These are phyloP conservation scores for Blastomyces silverae DNA, from an alignment of 2,329 filamentous ascomycete species.

Conservation along the genomic window DNA sequence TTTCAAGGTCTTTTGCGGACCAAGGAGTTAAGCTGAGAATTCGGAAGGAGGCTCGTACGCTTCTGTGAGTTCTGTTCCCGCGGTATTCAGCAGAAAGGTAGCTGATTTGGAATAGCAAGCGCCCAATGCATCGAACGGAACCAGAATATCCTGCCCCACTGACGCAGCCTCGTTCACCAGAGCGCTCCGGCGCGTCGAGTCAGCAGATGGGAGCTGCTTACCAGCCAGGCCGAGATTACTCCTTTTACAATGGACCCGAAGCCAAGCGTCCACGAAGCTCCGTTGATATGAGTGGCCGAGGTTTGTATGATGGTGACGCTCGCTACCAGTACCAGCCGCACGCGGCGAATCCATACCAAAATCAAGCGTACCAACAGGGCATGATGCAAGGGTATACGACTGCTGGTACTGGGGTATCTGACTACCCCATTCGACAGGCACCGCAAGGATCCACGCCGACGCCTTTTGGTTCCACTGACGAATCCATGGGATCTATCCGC, in stretches of 20 bases:
- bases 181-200: slow-evolving; percentile 25
- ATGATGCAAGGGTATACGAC: slow-evolving; percentile 33
- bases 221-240: slow-evolving; percentile 31
- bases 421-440: slow-evolving; percentile 7
- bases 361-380: slow-evolving; percentile 31
- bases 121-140: slow-evolving; percentile 33
- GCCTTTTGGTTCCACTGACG: slow-evolving; percentile 21
- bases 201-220: slow-evolving; percentile 19
- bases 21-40: slow-evolving; percentile 77
- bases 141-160: slow-evolving; percentile 33
- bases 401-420: slow-evolving; percentile 23
- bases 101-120: slow-evolving; percentile 32
- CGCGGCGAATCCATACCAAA: slow-evolving; percentile 30
- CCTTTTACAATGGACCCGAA: slow-evolving; percentile 30
- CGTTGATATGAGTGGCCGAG: slow-evolving; percentile 33
- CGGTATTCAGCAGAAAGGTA: slow-evolving; percentile 14
- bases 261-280: slow-evolving; percentile 39
- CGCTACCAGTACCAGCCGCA: slow-evolving; percentile 35
- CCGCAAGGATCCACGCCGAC: slow-evolving; percentile 8
- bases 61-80: slow-evolving; percentile 31
- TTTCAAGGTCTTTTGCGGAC: slow-evolving; percentile 77
- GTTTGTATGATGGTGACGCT: slow-evolving; percentile 33
- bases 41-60: slow-evolving; percentile 70
- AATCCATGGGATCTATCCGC: slow-evolving; percentile 33
- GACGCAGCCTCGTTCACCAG: slow-evolving; percentile 33